These are phyloP conservation scores for Ulvella scutata DNA, from an alignment of 139 green algal species.

Conservation along the genomic window DNA sequence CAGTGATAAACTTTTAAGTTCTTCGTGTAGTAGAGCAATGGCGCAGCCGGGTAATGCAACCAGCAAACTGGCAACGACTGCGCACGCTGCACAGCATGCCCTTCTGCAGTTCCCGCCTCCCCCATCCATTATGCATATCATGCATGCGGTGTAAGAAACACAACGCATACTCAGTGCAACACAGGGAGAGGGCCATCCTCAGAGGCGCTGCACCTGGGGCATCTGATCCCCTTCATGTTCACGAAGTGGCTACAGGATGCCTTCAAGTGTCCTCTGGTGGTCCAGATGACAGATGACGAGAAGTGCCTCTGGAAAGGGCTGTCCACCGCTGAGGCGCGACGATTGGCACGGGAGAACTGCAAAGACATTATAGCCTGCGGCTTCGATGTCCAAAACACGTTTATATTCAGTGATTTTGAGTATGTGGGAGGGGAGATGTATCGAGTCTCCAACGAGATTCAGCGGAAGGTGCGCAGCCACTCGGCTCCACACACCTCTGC, in stretches of 20 bases:
- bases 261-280: conserved; percentile 93
- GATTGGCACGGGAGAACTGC: conserved; percentile 77
- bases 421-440: conserved; percentile 91
- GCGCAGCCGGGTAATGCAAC: too few species aligned
- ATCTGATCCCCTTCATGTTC: conserved; percentile 96
- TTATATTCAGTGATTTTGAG: conserved; percentile 97
- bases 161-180: too few species aligned
- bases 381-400: conserved; percentile 87
- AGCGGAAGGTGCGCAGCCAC: not conserved
- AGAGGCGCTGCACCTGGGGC: conserved; percentile 90
- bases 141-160: too few species aligned
- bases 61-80: too few species aligned
- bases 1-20: too few species aligned
- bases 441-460: conserved; percentile 9
- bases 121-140: too few species aligned
- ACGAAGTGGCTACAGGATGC: conserved; percentile 84
- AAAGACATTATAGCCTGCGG: conserved; percentile 99
- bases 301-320: conserved; percentile 83
- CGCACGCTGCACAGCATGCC: too few species aligned
- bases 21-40: too few species aligned
- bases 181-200: conserved; percentile 71
- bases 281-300: conserved; percentile 97
- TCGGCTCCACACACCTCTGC: too few species aligned
- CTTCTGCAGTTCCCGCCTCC: too few species aligned
- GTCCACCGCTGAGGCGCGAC: conserved; percentile 56